Evolutionary conservation across 1,139 yeast genomes (phyloP), one percentile per base, ranked within the genome.

Genomic region (Geotrichum bryndzae): DNA sequence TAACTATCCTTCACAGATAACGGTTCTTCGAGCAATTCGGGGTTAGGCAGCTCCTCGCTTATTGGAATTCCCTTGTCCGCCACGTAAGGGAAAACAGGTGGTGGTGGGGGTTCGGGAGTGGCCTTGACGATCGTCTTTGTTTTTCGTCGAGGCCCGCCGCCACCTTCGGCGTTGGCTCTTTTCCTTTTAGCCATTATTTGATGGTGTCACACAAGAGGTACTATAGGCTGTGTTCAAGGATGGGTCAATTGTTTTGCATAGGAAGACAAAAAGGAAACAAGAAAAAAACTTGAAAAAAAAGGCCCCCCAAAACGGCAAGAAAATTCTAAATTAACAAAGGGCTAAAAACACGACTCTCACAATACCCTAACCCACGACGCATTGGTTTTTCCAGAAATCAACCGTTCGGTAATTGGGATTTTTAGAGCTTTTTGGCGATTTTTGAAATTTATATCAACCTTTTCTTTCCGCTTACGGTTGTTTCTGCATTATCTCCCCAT

Each of bases 51-150:
- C 35, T 80, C 82, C 60, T 76, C 77, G 0, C 94, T 84, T 6
- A 90, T 81, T 0, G 97, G 97, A n/a, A 90, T 75, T 1, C 84
- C 86, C 52, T 86, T 83, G 2, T 86, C 77, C 8, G 85, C 81
- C 66, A 85, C 87, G 71, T 87, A 88, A 1, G 92, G 94, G 60
- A 89, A 78, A 48, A 82, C 72, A 23, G 75, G 72, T 0, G 75
- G 72, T 13, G 70, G 63, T 51, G 57, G 57, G 8, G 58, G 59
- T 22, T 52, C 51, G 13, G 62, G 60, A 25, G 38, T 61, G 46
- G 45, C 55, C 8, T 48, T 54, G 25, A n/a, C 48, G 11, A 23
- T 33, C 2, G 57, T 51, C 29, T 54, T 57, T 3, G 59, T 51
- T 48, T 54, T 57, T 27, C 60, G 53, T 29, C 59, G 33, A 15